Conservation (phyloP, 1,139 yeast species). For the Pneumocystis canis region DNA sequence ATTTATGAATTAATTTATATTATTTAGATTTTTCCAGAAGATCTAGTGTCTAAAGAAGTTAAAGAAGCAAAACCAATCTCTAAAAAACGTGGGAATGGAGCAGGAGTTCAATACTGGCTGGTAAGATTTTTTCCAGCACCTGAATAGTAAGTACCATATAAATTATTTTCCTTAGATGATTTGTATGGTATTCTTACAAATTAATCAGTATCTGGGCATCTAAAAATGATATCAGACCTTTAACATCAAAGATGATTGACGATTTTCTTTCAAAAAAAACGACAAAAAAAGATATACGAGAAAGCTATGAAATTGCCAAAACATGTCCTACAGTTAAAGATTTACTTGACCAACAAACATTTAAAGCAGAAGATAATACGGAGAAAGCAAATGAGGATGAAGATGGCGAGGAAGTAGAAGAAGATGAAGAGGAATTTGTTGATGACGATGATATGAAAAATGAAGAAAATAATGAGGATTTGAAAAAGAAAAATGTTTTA, state of each 20-base stretch:
- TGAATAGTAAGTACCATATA: background rate
- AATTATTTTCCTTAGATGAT: background rate
- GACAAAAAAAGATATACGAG: background rate
- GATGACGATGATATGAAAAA: conserved; percentile 2
- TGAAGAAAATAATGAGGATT: background rate
- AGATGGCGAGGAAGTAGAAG: background rate
- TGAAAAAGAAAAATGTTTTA: background rate
- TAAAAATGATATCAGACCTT: background rate
- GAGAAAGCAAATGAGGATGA: background rate
- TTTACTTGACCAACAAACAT: background rate
- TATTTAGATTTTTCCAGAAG: background rate
- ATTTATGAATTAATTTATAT: background rate
- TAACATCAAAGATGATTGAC: background rate
- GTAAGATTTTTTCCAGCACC: background rate
- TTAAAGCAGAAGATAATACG: background rate
- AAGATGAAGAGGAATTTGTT: conserved; percentile 2
- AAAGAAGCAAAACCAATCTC: background rate
- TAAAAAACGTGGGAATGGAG: background rate
- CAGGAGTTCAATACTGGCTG: background rate
- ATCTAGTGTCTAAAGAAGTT: background rate
- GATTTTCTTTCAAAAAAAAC: background rate
- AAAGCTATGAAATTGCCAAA: background rate
- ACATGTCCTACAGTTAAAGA: background rate
- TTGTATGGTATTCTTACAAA: background rate
- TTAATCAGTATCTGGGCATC: background rate